Percentiles rank a stretch among this genome's conserved stretches.
Conservation (phyloP, 2,329 filamentous ascomycete genomes). For the Claviceps fusiformis region DNA sequence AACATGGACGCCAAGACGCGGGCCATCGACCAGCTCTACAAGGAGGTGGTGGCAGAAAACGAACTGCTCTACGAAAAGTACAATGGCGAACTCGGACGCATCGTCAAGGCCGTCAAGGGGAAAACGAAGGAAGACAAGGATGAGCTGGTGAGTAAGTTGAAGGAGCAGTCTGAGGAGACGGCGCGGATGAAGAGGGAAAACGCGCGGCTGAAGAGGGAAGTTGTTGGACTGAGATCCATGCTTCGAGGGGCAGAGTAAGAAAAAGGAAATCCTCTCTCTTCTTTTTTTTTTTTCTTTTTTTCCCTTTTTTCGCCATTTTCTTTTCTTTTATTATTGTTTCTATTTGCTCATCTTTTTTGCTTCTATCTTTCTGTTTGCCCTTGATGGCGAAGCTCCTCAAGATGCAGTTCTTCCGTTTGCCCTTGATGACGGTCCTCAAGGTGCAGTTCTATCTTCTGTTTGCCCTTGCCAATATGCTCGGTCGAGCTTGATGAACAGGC, state of each 20-base stretch:
- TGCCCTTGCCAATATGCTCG: too few relatives aligned
- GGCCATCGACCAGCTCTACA: constrained; percentile 77
- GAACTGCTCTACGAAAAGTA: constrained; percentile 85
- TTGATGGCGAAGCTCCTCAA: too few relatives aligned
- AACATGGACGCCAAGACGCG: constrained; percentile 67
- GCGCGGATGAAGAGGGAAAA: constrained; percentile 75
- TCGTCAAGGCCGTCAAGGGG: constrained; percentile 60
- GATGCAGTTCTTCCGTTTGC: too few relatives aligned
- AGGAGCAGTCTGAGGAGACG: constrained; percentile 64
- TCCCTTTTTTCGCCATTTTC: background rate
- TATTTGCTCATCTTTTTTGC: background rate
- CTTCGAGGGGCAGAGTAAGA: constrained; percentile 31
- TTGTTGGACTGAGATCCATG: constrained; percentile 52
- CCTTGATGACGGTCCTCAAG: too few relatives aligned
- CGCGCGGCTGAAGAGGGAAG: constrained; percentile 66
- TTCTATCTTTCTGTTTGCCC: background rate
- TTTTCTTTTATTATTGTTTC: background rate
- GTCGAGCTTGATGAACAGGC: too few relatives aligned
- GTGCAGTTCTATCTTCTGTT: too few relatives aligned
- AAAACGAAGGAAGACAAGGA: constrained; percentile 67
- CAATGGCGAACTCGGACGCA: constrained; percentile 77
- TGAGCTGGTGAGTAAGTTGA: constrained; percentile 58
- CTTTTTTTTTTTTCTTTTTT: background rate
- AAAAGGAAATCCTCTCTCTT: constrained; percentile 9
- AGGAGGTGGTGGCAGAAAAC: constrained; percentile 79